Evolutionary conservation across 1,284 basidiomycete species (phyloP), one percentile per base, ranked within the genome.

Genomic region (Earliella scabrosa): DNA sequence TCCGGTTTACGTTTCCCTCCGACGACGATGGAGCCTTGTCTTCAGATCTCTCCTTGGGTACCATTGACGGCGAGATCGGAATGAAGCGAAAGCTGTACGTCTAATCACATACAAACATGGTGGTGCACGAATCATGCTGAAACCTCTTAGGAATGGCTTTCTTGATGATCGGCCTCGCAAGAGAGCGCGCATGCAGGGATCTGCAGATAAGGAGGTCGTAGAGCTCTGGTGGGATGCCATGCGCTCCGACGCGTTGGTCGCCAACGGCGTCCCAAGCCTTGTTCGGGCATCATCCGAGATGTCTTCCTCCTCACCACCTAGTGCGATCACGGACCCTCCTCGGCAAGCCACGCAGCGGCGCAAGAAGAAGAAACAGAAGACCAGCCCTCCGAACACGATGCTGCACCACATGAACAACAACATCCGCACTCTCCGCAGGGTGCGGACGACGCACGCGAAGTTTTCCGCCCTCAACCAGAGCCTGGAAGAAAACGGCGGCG

Each of bases 181-280:
- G 64, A 78, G 79, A 21, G 63, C 66, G 11, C 74, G 80, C 14
- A 63, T 56, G 14, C 54, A 60, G n/a, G 49, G 58, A 14, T 59
- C 66, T 1, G 56, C 47, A 20, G 64, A 68, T 26, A 68, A 62
- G 35, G 78, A 82, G 20, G 67, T 79, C 3, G 73, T 80, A 10
- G 82, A 87, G 29, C 71, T 89, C 6, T 92, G 90, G 90, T 92
- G 90, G 90, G 76, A 81, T 32, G 87, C 83, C 6, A 77, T 84
- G 50, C 82, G 84, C 62, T 83, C 82, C 1, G 82, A 88, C 58
- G 66, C 74, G 4, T 75, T 92, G 31, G 71, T 90, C 29, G 80
- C 77, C 18, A 89, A 87, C 58, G 87, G 86, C 2, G 74, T 92
- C 21, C 88, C 90, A 11, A 69, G 71, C 6, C 79, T 87, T 35